Evolutionary conservation across 345 rosid species (phyloP), one percentile per base, ranked within the genome.

Genomic region (Gossypium herbaceum): DNA sequence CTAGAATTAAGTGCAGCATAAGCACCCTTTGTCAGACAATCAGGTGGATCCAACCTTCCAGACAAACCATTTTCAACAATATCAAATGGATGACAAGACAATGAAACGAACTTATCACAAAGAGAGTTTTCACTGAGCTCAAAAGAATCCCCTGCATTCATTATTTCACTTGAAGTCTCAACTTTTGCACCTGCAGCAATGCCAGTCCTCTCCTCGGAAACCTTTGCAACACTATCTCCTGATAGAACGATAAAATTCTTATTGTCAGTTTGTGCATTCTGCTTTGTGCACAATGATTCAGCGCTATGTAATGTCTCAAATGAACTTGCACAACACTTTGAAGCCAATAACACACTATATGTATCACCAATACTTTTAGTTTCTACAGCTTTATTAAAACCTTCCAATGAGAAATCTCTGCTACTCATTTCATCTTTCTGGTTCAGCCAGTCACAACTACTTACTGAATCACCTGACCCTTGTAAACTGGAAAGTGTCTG

Each of bases 171-270:
- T 48, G 70, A 73, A 62, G 13, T 66, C 60, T 74, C 84, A 60
- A 55, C 83, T 58, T 75, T 83, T 67, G 20, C 47, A 80, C 80
- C 85, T 60, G 81, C 70, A 60, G 79, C 73, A 62, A 66, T 59
- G 66, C 77, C 79, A 78, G 73, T 79, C 61, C 81, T 79, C 80
- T 73, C 85, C 68, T 77, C 81, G 68, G 79, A 44, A 64, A 69
- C 72, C 57, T 71, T 79, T 12, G 61, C 61, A 15, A 13, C 58
- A 64, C 69, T 47, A 54, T 79, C 83, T 34, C 69, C 52, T 19
- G 76, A 78, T 57, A 25, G 68, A 71, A 39, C 58, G 61, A 50
- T 73, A 68, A 68, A 76, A 64, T 52, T 58, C 70, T 55, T 72
- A 69, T 67, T 61, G 44, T 68, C 63, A 22, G 65, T 70, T 68